Conservation (phyloP, 441 rosid genomes). For the Flueggea neowawraea region DNA sequence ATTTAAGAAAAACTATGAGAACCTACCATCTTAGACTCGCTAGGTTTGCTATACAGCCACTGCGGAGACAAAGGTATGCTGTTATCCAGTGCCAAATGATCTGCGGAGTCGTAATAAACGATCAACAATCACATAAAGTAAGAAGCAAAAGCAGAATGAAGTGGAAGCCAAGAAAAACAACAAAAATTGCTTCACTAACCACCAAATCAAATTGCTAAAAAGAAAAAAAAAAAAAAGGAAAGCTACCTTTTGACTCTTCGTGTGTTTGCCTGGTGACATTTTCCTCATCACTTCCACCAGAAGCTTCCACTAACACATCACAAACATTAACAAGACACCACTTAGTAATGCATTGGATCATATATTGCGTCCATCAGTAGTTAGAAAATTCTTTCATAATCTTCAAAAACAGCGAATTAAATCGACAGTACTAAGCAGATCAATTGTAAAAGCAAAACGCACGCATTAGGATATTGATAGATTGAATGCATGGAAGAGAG, state of each 20-base stretch:
- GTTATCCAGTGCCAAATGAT: constrained; percentile 60
- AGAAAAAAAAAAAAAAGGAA: background rate
- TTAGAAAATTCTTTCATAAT: too few species aligned
- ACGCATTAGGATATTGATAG: too few species aligned
- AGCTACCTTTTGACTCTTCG: constrained; percentile 51
- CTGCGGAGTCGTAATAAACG: constrained; percentile 29
- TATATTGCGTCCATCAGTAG: too few species aligned
- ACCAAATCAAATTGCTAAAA: constrained; percentile 8
- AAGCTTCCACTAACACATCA: constrained; percentile 29
- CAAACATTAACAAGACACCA: background rate
- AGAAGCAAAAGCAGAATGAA: background rate
- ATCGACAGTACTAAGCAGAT: background rate
- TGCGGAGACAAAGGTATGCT: constrained; percentile 94
- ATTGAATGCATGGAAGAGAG: background rate
- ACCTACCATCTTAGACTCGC: constrained; percentile 58
- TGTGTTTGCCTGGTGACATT: constrained; percentile 27
- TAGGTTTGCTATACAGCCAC: constrained; percentile 87
- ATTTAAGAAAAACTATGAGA: background rate
- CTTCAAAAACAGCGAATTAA: background rate
- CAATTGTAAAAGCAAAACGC: background rate
- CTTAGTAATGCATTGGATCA: background rate
- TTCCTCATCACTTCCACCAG: constrained; percentile 40
- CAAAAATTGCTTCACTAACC: background rate
- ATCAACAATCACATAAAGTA: constrained; percentile 3
- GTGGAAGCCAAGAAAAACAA: background rate